Evolutionary conservation across 2,329 filamentous ascomycete species (phyloP), one percentile per base, ranked within the genome.

Genomic region (Colletotrichum sp.): DNA sequence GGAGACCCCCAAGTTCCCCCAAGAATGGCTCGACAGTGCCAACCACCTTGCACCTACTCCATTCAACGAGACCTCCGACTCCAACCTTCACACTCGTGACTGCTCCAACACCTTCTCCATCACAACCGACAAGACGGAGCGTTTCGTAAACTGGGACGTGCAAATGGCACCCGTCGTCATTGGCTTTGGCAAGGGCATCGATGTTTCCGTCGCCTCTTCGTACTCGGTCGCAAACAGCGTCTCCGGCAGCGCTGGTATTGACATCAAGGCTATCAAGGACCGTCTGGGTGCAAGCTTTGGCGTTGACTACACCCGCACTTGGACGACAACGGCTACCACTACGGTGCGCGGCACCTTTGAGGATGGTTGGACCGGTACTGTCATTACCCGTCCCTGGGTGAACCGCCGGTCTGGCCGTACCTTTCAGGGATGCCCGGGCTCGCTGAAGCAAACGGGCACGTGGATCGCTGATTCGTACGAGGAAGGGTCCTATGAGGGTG

Each of bases 101-200:
- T 72, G 73, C 32, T 36, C 28, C 16, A 39, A 12, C 16, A 71
- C 69, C 55, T 71, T 62, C 1, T 71, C 72, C 24, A 32, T 62
- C 36, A 60, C 66, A 15, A 69, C 39, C n/a, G 64, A 72, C 26
- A 72, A 36, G 36, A 64, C 55, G 7, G 28, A 65, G 32, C 55
- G 32, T 2, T 76, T 76, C 64, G 49, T 72, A 10, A 64, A 76
- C 73, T 76, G 73, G 73, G 73, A 76, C 5, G 69, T 76, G 8
- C 73, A 76, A 30, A 72, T 76, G 73, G 24, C 63, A 6, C 73
- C 69, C 13, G 69, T 69, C 4, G 69, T 76, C 6, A 64, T 44
- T 18, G 73, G 64, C 24, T 44, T 49, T 7, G 65, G 64, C 8
- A 44, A 65, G 10, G 72, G 69, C 52, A 64, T 76, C 24, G 34